phyloP scores from a whole-genome alignment of 345 rosid species.

The Triadica sebifera region DNA sequence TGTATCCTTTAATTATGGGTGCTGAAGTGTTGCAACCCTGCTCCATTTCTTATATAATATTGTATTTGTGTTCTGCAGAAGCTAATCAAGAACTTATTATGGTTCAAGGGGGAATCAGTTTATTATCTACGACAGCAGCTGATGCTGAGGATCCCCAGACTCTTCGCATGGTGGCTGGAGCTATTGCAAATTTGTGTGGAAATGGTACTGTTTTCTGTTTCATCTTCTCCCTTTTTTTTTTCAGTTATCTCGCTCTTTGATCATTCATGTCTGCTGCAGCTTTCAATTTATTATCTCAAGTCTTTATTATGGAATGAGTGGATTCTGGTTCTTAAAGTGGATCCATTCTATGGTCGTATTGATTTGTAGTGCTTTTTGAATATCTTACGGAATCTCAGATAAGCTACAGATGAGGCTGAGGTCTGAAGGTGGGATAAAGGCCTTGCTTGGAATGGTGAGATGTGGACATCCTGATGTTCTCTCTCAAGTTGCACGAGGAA shows the following conservation, averaged over 20 bases:
- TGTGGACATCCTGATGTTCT: constrained; percentile 41
- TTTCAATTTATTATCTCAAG: background rate
- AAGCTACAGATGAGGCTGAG: constrained; percentile 31
- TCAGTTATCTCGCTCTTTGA: too few relatives aligned
- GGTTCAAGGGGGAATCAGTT: constrained; percentile 35
- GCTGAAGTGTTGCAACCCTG: background rate
- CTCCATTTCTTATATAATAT: background rate
- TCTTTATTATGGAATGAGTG: background rate
- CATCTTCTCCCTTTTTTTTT: too few relatives aligned
- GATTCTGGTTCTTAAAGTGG: background rate
- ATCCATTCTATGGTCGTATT: background rate
- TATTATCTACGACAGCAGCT: constrained; percentile 33
- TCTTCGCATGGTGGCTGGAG: constrained; percentile 39
- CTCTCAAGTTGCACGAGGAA: constrained; percentile 38
- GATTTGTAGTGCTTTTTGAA: background rate
- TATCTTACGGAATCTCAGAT: constrained; percentile 13
- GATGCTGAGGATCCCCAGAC: constrained; percentile 44
- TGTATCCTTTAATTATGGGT: background rate
- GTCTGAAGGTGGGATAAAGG: constrained; percentile 39
- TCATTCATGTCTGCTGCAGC: background rate
- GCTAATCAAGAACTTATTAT: constrained; percentile 37
- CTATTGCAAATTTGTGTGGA: constrained; percentile 39
- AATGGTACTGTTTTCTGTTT: constrained; percentile 21
- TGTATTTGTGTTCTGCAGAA: constrained; percentile 15
- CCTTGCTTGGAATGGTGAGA: constrained; percentile 37